Conservation (phyloP, 202 grass and related monocot species). For the Eragrostis tef region DNA sequence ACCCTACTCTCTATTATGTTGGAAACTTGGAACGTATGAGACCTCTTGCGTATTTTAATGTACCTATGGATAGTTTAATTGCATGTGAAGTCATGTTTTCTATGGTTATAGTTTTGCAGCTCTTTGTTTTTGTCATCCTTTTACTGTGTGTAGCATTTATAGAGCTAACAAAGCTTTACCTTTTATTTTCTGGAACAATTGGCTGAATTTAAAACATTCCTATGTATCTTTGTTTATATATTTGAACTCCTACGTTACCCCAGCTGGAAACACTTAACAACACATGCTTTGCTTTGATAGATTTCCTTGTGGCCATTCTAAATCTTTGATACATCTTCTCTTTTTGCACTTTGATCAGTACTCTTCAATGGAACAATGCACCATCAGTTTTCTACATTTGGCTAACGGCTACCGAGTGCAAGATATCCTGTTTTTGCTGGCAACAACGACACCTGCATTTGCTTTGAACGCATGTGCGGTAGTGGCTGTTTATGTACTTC, state of each 20-base stretch:
- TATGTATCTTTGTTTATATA: not conserved
- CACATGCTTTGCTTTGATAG: not conserved
- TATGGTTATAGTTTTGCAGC: not conserved
- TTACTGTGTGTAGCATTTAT: not conserved
- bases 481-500: not conserved
- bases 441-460: no score
- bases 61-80: not conserved
- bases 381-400: no score
- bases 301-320: not conserved
- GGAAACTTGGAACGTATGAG: not conserved
- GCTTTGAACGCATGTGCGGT: no score
- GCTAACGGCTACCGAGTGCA: no score
- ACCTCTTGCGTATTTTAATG: not conserved
- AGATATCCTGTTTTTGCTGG: no score
- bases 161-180: not conserved
- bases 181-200: not conserved
- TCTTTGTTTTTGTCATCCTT: not conserved
- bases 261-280: not conserved
- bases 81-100: not conserved
- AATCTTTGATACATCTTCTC: not conserved
- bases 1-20: not conserved
- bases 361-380: no score
- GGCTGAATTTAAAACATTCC: not conserved
- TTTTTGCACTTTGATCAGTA: no score
- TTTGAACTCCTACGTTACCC: not conserved